Evolutionary conservation across 1,139 yeast genomes (phyloP).

Genomic region (Taphrina pruni): DNA sequence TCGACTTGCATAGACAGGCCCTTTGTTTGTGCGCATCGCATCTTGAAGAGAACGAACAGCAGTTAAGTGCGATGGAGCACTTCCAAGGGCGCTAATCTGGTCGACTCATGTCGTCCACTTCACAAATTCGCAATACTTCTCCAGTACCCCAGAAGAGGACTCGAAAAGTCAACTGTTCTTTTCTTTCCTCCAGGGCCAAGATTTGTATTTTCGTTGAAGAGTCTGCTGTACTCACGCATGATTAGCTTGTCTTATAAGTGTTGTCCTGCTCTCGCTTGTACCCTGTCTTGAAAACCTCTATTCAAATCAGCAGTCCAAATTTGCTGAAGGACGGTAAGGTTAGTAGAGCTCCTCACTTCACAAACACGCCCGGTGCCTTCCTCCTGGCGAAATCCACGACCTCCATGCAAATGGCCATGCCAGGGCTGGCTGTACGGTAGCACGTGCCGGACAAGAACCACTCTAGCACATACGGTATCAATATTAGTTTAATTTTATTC

Average conservation of each 20-base stretch:
- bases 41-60: neutral
- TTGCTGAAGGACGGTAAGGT: conserved; percentile 9
- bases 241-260: neutral
- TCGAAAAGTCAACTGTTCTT: neutral
- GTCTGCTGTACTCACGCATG: conserved; percentile 7
- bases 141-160: neutral
- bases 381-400: too few relatives aligned
- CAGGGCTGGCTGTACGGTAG: too few relatives aligned
- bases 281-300: neutral
- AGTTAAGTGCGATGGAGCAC: neutral
- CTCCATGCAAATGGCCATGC: too few relatives aligned
- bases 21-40: neutral
- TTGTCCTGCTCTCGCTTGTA: neutral
- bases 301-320: conserved; percentile 19
- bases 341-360: conserved; percentile 4
- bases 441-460: neutral
- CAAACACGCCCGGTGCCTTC: neutral
- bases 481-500: too few relatives aligned
- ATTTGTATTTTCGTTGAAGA: neutral
- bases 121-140: neutral
- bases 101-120: neutral
- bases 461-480: neutral
- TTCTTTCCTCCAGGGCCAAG: neutral
- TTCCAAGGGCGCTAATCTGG: neutral
- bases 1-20: neutral